phyloP scores from a whole-genome alignment of 2,329 filamentous ascomycete genomes.

The Cladophialophora immunda region DNA sequence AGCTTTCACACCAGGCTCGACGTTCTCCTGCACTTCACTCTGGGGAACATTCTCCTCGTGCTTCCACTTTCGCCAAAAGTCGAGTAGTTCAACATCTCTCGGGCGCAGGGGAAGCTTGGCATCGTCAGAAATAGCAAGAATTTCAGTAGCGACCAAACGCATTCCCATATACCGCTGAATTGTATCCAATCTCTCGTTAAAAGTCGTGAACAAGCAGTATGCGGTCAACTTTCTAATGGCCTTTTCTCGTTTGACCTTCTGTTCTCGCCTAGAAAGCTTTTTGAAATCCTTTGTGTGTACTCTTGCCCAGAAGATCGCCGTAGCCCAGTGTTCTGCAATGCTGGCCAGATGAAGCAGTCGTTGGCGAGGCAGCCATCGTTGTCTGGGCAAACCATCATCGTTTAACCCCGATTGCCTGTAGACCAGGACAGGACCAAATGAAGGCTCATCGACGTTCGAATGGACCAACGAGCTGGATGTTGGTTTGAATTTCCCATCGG shows the following conservation, averaged over 20 bases:
- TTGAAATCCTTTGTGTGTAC: not conserved
- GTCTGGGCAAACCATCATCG: not conserved
- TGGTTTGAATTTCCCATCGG: not conserved
- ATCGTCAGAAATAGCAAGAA: slow-evolving; percentile 20
- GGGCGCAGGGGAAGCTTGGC: slow-evolving; percentile 25
- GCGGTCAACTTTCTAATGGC: slow-evolving; percentile 14
- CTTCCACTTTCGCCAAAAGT: not conserved
- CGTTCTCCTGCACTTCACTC: not conserved
- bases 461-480: not conserved
- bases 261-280: slow-evolving; percentile 13
- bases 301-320: slow-evolving; percentile 7
- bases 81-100: slow-evolving; percentile 14
- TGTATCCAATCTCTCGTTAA: slow-evolving; percentile 18
- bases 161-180: slow-evolving; percentile 14
- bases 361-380: not conserved
- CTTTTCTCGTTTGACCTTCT: slow-evolving; percentile 8
- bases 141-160: slow-evolving; percentile 13
- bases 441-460: not conserved
- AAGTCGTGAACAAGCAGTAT: slow-evolving; percentile 31
- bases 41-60: slow-evolving; percentile 1
- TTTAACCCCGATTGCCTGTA: slow-evolving; percentile 11
- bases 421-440: slow-evolving; percentile 22
- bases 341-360: not conserved
- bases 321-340: slow-evolving; percentile 1
- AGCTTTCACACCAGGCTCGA: not conserved